Percentiles rank a stretch among this genome's conserved stretches.
Conservation (phyloP, 306 rosid genomes). For the Morella rubra region DNA sequence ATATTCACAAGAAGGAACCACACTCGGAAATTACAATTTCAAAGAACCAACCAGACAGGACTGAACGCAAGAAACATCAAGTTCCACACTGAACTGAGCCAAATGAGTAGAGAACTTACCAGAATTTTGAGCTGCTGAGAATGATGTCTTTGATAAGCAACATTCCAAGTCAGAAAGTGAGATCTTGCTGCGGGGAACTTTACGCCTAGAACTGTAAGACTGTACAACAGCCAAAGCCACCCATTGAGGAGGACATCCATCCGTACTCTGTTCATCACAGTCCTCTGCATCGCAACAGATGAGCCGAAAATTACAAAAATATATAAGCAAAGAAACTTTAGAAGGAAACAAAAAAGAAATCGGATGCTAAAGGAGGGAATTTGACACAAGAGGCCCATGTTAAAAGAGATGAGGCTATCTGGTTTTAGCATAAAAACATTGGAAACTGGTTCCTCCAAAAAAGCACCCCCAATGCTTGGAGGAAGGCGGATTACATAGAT, state of each 20-base stretch:
- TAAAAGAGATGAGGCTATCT: not conserved
- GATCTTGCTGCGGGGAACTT: conserved; percentile 70
- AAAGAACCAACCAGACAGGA: not conserved
- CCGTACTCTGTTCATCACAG: conserved; percentile 32
- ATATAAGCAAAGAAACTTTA: conserved; percentile 1
- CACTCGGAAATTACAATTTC: not conserved
- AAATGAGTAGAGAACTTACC: conserved; percentile 44
- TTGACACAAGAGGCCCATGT: not conserved
- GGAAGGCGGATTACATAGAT: not conserved
- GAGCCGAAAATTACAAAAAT: not conserved
- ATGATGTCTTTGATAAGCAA: conserved; percentile 73
- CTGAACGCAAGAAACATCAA: conserved; percentile 7
- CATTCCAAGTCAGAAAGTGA: conserved; percentile 68
- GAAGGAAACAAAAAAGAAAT: not conserved
- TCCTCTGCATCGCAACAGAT: conserved; percentile 39
- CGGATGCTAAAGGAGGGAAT: not conserved
- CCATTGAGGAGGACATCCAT: conserved; percentile 51
- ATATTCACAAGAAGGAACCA: no score
- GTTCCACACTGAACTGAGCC: not conserved
- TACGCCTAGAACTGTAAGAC: conserved; percentile 80
- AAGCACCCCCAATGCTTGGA: not conserved
- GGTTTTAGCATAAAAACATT: not conserved
- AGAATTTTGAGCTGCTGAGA: conserved; percentile 61
- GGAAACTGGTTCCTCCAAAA: not conserved
- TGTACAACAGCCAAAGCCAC: conserved; percentile 89